phyloP scores from a whole-genome alignment of 345 rosid species.

The Firmiana major region DNA sequence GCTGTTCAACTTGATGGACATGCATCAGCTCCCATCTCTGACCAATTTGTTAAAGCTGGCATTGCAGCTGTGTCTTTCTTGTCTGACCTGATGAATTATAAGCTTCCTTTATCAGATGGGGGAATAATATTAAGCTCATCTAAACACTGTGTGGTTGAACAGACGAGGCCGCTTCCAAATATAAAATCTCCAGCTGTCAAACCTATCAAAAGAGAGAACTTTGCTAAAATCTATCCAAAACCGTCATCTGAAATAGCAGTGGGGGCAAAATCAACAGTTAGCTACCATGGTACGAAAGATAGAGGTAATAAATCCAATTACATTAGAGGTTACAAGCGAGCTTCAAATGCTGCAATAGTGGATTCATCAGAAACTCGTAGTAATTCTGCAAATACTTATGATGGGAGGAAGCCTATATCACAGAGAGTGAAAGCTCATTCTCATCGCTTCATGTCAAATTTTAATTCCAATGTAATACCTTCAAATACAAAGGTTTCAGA shows the following conservation, averaged over 20 bases:
- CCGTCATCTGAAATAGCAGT: slow-evolving; percentile 40
- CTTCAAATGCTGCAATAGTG: slow-evolving; percentile 31
- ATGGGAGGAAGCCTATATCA: slow-evolving; percentile 43
- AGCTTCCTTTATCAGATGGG: slow-evolving; percentile 57
- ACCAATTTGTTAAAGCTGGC: slow-evolving; percentile 72
- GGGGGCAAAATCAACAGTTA: slow-evolving; percentile 28
- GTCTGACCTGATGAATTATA: slow-evolving; percentile 64
- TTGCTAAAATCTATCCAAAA: slow-evolving; percentile 46
- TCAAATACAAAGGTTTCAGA: slow-evolving; percentile 38
- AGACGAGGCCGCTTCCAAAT: slow-evolving; percentile 39
- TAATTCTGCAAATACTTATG: slow-evolving; percentile 24
- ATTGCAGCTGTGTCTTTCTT: slow-evolving; percentile 58
- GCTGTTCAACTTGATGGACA: slow-evolving; percentile 30
- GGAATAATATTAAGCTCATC: slow-evolving; percentile 29
- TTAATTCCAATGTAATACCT: slow-evolving; percentile 27
- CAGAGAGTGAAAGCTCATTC: slow-evolving; percentile 39
- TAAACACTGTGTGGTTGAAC: slow-evolving; percentile 57
- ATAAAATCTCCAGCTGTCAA: slow-evolving; percentile 54
- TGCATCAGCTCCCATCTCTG: slow-evolving; percentile 49
- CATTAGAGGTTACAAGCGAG: slow-evolving; percentile 43
- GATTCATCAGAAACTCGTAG: slow-evolving; percentile 27
- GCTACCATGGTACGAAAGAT: too few species aligned
- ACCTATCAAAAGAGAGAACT: slow-evolving; percentile 45
- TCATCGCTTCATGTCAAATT: slow-evolving; percentile 31
- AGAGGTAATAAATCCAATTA: slow-evolving; percentile 38